Evolutionary conservation across 2,329 filamentous ascomycete genomes (phyloP).

Genomic region (Xylariaceae sp.): DNA sequence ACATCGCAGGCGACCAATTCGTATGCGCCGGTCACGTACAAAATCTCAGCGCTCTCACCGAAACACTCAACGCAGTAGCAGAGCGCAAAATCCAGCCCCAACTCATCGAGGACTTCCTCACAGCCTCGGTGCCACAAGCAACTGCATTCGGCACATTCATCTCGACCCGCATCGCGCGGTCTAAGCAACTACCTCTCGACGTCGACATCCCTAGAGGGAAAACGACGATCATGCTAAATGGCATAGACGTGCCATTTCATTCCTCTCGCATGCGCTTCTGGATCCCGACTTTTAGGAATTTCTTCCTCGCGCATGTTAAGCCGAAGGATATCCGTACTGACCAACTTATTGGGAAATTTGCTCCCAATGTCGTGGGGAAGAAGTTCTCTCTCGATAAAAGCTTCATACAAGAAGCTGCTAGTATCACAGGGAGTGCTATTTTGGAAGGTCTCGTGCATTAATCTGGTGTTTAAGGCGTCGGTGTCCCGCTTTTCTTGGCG

Average conservation of each 20-base stretch:
- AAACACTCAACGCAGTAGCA: conserved; percentile 8
- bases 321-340: conserved; percentile 10
- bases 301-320: conserved; percentile 6
- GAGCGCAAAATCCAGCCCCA: neutral
- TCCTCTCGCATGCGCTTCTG: conserved; percentile 11
- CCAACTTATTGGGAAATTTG: conserved; percentile 5
- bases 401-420: conserved; percentile 11
- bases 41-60: conserved; percentile 12
- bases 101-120: conserved; percentile 7
- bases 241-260: conserved; percentile 16
- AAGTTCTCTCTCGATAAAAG: conserved; percentile 8
- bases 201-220: conserved; percentile 11
- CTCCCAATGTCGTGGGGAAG: conserved; percentile 10
- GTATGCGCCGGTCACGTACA: conserved; percentile 16
- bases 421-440: conserved; percentile 23
- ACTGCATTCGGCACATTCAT: conserved; percentile 5
- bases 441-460: conserved; percentile 13
- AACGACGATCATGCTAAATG: conserved; percentile 10
- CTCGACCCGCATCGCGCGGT: conserved; percentile 4
- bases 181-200: conserved; percentile 7
- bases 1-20: conserved; percentile 15
- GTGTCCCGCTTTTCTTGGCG: too few relatives aligned
- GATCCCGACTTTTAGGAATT: conserved; percentile 11
- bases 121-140: neutral
- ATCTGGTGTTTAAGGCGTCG: conserved; percentile 1